Evolutionary conservation across 2,329 filamentous ascomycete genomes (phyloP), one percentile per base, ranked within the genome.

Genomic region (Coniochaeta sp.): DNA sequence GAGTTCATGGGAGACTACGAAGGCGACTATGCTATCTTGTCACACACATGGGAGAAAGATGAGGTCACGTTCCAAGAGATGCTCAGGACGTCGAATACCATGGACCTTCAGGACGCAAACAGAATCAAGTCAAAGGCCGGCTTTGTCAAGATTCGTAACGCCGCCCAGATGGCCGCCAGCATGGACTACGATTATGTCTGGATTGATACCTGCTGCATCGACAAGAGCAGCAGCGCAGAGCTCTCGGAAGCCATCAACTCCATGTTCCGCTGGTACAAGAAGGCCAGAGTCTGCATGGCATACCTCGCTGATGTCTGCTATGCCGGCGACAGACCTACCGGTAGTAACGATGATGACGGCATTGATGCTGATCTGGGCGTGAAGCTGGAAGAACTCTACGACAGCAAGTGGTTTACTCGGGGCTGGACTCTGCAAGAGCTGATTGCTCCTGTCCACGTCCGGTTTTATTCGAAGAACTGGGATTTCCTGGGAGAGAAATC

Each of bases 151-250:
- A 52, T 52, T 24, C 17, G 47, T 14, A 30, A 30, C 4, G 47
- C 47, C 4, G 47, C 47, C 24, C 14, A 30, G 17, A 24, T 30
- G 26, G 47, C 47, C 1, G 10, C 26, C 22, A 50, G 17, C 7
- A 28, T 52, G 47, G 7, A 10, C 3, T 19, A 3, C 16, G 30
- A 34, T 1, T 52, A 40, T 8, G 34, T 47, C 26, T 58, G 57
- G 57, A 34, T 58, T 28, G 57, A 58, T n/a, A 58, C 57, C 6
- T 58, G 57, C 40, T 58, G 57, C 24, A 58, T 58, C 26, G 57
- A 58, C 28, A 58, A 58, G 40, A 47, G 6, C 22, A 47, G 38
- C n/a, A 58, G 57, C 26, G 57, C 57, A 5, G 57, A 58, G 57
- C 57, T 58, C 24, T 47, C 57, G 10, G 57, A 58, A 34, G 40